Percentiles rank a stretch among this genome's conserved stretches.
Evolutionary conservation across 768 basidiomycete species (phyloP).

Genomic region (Leccinum variicolor): DNA sequence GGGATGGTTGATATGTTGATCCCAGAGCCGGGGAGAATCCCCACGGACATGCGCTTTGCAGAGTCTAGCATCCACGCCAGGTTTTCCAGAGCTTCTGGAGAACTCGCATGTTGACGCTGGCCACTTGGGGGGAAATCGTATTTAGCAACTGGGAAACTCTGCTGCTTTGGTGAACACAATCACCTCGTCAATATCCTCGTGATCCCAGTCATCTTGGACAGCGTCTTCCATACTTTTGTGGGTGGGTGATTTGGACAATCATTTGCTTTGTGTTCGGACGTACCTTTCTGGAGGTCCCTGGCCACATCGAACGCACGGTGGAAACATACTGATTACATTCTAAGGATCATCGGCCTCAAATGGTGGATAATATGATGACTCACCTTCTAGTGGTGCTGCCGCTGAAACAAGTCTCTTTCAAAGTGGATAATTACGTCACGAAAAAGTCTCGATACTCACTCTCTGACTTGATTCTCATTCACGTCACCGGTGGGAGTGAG

Average conservation of each 20-base stretch:
- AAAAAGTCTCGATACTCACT: conserved; percentile 23
- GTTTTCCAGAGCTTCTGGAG: conserved; percentile 37
- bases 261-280: not conserved
- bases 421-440: not conserved
- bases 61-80: conserved; percentile 40
- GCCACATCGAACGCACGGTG: conserved; percentile 81
- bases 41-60: conserved; percentile 12
- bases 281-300: conserved; percentile 51
- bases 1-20: conserved; percentile 58
- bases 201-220: conserved; percentile 58
- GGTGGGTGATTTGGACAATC: not conserved
- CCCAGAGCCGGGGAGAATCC: conserved; percentile 73
- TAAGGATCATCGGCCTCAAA: not conserved
- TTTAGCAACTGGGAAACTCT: not conserved
- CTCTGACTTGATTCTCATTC: conserved; percentile 55
- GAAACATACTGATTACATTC: conserved; percentile 59
- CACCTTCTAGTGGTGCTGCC: conserved; percentile 63
- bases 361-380: not conserved
- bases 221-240: conserved; percentile 33
- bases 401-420: conserved; percentile 49
- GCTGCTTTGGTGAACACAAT: not conserved
- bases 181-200: conserved; percentile 81
- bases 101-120: conserved; percentile 39
- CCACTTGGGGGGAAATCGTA: conserved; percentile 42
- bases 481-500: conserved; percentile 55